Evolutionary conservation across 2,329 filamentous ascomycete genomes (phyloP), one percentile per base, ranked within the genome.

Genomic region (Xylariaceae sp.): DNA sequence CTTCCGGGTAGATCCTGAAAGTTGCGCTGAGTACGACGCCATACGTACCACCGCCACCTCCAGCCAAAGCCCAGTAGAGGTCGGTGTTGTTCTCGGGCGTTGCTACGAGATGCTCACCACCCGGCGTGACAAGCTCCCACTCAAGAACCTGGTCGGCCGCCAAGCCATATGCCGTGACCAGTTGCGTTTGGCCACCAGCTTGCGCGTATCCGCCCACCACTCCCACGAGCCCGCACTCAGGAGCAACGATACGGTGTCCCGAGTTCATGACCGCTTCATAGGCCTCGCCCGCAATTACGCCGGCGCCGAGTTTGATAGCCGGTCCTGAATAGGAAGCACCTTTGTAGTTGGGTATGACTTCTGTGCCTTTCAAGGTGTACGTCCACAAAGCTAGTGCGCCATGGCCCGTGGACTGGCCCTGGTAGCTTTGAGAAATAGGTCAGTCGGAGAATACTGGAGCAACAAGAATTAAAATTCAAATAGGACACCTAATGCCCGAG

Each of bases 281-380:
- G 1, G 80, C 66, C 56, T 84, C 79, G 34, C 68, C 70, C 1
- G 74, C 77, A 53, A 78, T 71, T 6, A 83, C 74, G 49, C 80
- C 81, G 9, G 79, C 73, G 2, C 78, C 80, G 16, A 81, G 68
- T 63, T 79, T 83, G 59, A 83, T 72, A 0, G 79, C 80, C 1
- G 74, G 68, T 0, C 79, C 79, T 0, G 64, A 65, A 52, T 73
- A 75, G 10, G 51, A 42, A 1, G 51, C 37, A 30, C 56, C 54
- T 1, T 55, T 61, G 63, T 77, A 72, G 16, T 60, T 60, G 6
- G 60, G 49, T 46, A 65, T 53, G 30, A 67, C 68, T 16, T 63
- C 50, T 18, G 70, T 64, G 18, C 58, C 49, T 53, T 71, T 69
- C 22, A 72, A 60, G 30, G 68, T 61, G 55, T 71, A 70, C n/a